A percentile compares a stretch with the other conserved stretches of the same genome.
Evolutionary conservation across 768 basidiomycete species (phyloP).

Genomic region (Tricholoma matsutake): DNA sequence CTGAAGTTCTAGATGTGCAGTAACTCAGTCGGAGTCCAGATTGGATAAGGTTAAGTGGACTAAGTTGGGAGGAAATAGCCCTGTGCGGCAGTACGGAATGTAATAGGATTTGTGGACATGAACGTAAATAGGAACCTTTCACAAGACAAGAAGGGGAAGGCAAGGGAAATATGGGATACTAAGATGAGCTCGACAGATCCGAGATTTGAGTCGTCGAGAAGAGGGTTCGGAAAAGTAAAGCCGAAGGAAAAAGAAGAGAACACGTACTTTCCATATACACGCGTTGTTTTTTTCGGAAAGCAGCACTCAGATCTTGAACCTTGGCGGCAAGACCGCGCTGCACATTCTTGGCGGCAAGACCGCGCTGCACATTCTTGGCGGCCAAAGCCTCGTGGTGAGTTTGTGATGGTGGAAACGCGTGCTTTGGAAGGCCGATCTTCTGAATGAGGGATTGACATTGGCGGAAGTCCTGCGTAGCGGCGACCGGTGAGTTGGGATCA

Average conservation of each 20-base stretch:
- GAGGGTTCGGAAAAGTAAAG: conserved; percentile 3
- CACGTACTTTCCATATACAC: conserved; percentile 96
- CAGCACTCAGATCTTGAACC: conserved; percentile 87
- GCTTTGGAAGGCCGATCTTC: conserved; percentile 60
- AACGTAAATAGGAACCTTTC: background rate
- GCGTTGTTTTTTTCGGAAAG: conserved; percentile 96
- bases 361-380: conserved; percentile 93
- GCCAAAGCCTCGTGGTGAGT: conserved; percentile 54
- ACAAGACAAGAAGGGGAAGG: background rate
- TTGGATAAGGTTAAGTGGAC: conserved; percentile 12
- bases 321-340: conserved; percentile 95
- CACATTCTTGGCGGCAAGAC: conserved; percentile 89
- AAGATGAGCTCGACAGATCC: background rate
- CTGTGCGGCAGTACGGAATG: background rate
- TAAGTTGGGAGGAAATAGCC: conserved; percentile 8
- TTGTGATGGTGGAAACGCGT: conserved; percentile 61
- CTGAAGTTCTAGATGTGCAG: conserved; percentile 58
- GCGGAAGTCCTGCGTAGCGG: conserved; percentile 62
- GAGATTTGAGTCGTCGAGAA: background rate
- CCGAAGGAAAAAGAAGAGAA: conserved; percentile 9
- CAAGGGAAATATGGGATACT: background rate
- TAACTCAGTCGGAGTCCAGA: conserved; percentile 9
- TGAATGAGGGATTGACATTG: conserved; percentile 66
- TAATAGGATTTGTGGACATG: background rate
- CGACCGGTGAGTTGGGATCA: background rate